phyloP scores from a whole-genome alignment of 208 protist genomes.

The Vickermania ingenoplastis region DNA sequence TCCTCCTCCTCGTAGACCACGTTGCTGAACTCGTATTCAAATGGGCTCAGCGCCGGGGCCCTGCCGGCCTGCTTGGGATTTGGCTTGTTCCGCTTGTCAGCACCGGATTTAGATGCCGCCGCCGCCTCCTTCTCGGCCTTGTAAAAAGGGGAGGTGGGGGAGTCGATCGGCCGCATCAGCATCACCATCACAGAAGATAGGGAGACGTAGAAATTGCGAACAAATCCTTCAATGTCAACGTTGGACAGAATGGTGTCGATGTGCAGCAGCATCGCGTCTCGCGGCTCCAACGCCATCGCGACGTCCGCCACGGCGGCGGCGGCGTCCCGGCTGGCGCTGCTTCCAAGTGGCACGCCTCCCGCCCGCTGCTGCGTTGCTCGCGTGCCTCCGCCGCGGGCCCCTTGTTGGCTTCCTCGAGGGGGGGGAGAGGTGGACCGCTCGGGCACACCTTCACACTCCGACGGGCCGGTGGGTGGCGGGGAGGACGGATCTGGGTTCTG shows the following conservation, averaged over 20 bases:
- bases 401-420: too few relatives aligned
- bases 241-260: constrained; percentile 74
- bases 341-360: background rate
- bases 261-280: constrained; percentile 69
- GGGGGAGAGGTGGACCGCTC: too few relatives aligned
- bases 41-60: constrained; percentile 13
- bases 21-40: constrained; percentile 39
- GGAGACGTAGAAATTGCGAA: constrained; percentile 64
- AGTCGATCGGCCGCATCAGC: constrained; percentile 37
- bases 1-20: constrained; percentile 51
- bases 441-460: too few relatives aligned
- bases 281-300: constrained; percentile 25
- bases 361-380: background rate
- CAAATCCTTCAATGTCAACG: constrained; percentile 58
- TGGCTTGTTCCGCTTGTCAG: constrained; percentile 7
- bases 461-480: too few relatives aligned
- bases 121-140: constrained; percentile 3
- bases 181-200: constrained; percentile 54
- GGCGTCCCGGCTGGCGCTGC: background rate
- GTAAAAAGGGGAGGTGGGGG: background rate
- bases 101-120: constrained; percentile 1
- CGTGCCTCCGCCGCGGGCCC: background rate
- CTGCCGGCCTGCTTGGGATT: too few relatives aligned
- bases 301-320: background rate
- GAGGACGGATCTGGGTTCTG: constrained; percentile 11